These are phyloP conservation scores for Tephrocybe sp. DNA, from an alignment of 768 basidiomycete genomes.

Conservation along the genomic window DNA sequence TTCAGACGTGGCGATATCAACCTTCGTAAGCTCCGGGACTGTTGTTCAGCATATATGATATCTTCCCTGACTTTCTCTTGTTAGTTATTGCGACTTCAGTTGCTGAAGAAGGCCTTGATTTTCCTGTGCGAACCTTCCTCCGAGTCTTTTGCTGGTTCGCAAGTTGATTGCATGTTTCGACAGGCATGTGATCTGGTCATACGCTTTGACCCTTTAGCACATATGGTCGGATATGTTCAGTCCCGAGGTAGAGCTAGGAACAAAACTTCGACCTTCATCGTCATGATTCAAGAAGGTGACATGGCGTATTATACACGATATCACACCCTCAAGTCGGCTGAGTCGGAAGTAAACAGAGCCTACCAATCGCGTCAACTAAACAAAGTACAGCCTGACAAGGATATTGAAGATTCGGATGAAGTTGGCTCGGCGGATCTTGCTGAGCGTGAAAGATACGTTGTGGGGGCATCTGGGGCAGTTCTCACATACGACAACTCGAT, in stretches of 20 bases:
- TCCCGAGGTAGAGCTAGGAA: constrained; percentile 85
- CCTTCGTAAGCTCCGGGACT: constrained; percentile 44
- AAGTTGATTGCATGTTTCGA: background rate
- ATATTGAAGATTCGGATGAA: constrained; percentile 33
- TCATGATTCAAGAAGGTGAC: constrained; percentile 73
- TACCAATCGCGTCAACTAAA: constrained; percentile 53
- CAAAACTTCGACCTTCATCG: constrained; percentile 70
- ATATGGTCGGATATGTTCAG: constrained; percentile 87
- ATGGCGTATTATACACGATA: constrained; percentile 56
- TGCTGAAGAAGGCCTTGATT: constrained; percentile 91
- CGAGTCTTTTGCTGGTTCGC: background rate
- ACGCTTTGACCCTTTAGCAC: constrained; percentile 78
- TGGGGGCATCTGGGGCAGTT: constrained; percentile 70
- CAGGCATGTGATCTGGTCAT: constrained; percentile 85
- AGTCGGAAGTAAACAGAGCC: constrained; percentile 59
- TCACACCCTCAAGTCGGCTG: constrained; percentile 51
- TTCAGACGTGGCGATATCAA: constrained; percentile 70
- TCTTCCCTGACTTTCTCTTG: background rate
- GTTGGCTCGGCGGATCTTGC: constrained; percentile 54
- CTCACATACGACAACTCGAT: constrained; percentile 79
- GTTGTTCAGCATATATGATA: background rate
- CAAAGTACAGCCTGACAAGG: constrained; percentile 42
- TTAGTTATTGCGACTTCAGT: constrained; percentile 81
- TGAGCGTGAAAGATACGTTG: constrained; percentile 70
- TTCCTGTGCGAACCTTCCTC: constrained; percentile 49